Evolutionary conservation across 805 yeast genomes (phyloP).

Genomic region (Saccharomycopsis lassenensis): DNA sequence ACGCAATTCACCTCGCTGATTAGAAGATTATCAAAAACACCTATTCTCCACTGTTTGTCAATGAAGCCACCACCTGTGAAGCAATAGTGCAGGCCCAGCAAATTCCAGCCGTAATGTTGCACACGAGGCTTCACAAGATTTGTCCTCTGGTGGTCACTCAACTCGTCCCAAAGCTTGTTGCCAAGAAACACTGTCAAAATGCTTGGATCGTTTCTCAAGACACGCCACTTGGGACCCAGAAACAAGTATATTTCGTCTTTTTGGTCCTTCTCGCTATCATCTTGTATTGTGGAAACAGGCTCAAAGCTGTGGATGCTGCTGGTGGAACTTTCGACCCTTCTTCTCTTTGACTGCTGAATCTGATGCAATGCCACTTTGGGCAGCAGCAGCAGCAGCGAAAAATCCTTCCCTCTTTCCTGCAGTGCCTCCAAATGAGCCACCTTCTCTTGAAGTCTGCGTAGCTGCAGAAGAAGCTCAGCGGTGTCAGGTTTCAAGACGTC

Average conservation of each 20-base stretch:
- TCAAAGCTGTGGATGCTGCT: neutral
- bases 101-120: slow-evolving; percentile 52
- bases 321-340: slow-evolving; percentile 19
- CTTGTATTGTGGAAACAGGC: neutral
- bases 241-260: slow-evolving; percentile 3
- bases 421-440: no score
- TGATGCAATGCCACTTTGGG: neutral
- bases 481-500: neutral
- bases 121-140: slow-evolving; percentile 7
- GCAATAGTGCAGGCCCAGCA: slow-evolving; percentile 44
- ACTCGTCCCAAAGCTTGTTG: slow-evolving; percentile 1
- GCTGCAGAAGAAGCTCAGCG: no score
- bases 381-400: neutral
- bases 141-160: slow-evolving; percentile 2
- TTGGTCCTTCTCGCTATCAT: neutral
- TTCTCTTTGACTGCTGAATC: slow-evolving; percentile 3
- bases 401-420: no score
- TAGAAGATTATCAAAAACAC: slow-evolving; percentile 15
- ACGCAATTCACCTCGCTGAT: slow-evolving; percentile 23
- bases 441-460: no score
- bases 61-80: slow-evolving; percentile 22
- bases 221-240: slow-evolving; percentile 7
- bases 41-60: no score
- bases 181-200: slow-evolving; percentile 5
- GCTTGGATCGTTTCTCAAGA: slow-evolving; percentile 10